Percentiles rank a stretch among this genome's conserved stretches.
Evolutionary conservation across 108 stramenopile genomes (phyloP).

Genomic region (Halocafeteria seosinensis): DNA sequence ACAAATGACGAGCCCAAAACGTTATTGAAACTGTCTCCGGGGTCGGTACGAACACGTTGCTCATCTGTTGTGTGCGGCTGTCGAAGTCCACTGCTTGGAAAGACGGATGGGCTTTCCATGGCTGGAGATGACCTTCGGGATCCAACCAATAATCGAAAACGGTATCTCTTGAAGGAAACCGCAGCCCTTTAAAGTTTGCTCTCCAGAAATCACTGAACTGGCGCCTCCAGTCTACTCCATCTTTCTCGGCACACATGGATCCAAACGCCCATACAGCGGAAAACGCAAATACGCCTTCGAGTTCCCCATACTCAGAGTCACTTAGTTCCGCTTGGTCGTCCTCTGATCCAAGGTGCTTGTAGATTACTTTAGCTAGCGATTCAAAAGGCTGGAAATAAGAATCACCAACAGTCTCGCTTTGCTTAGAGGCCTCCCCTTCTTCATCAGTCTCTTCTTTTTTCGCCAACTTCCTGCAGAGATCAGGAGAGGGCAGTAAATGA

Average conservation of each 20-base stretch:
- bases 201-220: constrained; percentile 24
- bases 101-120: constrained; percentile 25
- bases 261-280: constrained; percentile 40
- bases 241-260: constrained; percentile 14
- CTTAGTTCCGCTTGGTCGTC: background rate
- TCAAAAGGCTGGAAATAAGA: background rate
- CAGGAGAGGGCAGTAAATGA: constrained; percentile 5
- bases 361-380: background rate
- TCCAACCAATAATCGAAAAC: constrained; percentile 35
- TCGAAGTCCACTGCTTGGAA: constrained; percentile 25
- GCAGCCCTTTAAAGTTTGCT: constrained; percentile 6
- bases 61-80: constrained; percentile 12
- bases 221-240: constrained; percentile 19
- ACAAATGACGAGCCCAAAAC: constrained; percentile 8
- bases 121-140: constrained; percentile 6
- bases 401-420: background rate
- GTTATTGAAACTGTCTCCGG: constrained; percentile 14
- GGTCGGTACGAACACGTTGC: constrained; percentile 20
- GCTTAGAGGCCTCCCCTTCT: constrained; percentile 3
- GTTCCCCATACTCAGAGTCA: background rate
- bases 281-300: constrained; percentile 31
- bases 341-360: no score
- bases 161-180: constrained; percentile 16
- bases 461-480: background rate
- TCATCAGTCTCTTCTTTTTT: background rate